These are phyloP conservation scores for Barbatosphaeria neglecta DNA, from an alignment of 495 filamentous ascomycete species.

Conservation along the genomic window DNA sequence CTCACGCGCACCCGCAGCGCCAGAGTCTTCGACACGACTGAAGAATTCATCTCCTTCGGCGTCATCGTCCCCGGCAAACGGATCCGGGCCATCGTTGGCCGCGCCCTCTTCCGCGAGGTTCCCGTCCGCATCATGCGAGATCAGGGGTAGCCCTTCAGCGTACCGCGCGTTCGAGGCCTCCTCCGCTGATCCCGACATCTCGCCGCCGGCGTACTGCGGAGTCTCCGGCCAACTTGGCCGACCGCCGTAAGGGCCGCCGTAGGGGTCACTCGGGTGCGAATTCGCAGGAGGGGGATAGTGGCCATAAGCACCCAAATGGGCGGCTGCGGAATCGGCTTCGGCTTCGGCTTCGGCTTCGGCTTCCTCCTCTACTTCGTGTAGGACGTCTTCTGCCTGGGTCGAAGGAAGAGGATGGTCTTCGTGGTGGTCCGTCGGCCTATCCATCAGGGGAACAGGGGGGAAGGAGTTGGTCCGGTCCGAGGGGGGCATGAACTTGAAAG, in stretches of 20 bases:
- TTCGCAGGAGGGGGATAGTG: conserved; percentile 9
- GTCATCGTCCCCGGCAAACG: conserved; percentile 27
- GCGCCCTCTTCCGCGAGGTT: conserved; percentile 1
- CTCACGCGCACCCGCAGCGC: conserved; percentile 6
- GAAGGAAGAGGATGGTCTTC: conserved; percentile 17
- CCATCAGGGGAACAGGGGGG: conserved; percentile 37
- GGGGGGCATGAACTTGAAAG: conserved; percentile 42
- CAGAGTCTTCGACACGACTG: conserved; percentile 20
- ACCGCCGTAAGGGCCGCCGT: conserved; percentile 14
- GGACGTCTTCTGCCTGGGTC: conserved; percentile 31
- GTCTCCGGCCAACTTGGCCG: conserved; percentile 4
- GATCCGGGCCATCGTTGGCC: conserved; percentile 6
- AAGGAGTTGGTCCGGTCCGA: conserved; percentile 52
- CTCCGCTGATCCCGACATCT: conserved; percentile 22
- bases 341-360: conserved; percentile 5
- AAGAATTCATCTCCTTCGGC: conserved; percentile 42
- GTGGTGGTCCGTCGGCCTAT: conserved; percentile 12
- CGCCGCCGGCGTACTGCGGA: conserved; percentile 22
- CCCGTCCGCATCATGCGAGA: conserved; percentile 22
- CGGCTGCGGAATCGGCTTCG: conserved; percentile 6
- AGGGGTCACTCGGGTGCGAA: conserved; percentile 9
- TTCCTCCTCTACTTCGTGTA: conserved; percentile 26
- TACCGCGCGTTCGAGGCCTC: conserved; percentile 37
- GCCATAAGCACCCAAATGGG: conserved; percentile 5
- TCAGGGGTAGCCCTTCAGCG: conserved; percentile 49